Evolutionary conservation across 192 early-diverging fungal species (phyloP), one percentile per base, ranked within the genome.

Genomic region (Coemansia asiatica): DNA sequence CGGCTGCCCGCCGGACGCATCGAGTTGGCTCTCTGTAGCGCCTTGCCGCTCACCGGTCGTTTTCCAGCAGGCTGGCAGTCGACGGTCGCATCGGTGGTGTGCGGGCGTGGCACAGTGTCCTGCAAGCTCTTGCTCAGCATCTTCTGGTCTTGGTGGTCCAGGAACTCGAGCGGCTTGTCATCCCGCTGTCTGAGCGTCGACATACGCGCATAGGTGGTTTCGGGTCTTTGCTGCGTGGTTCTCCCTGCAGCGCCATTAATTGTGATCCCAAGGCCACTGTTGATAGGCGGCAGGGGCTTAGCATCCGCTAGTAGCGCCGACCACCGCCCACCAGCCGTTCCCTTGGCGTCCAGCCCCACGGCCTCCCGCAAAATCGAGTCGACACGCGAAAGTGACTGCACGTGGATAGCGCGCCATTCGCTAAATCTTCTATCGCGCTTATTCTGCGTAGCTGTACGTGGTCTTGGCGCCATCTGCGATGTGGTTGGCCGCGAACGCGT

Each of bases 321-420:
- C 72, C 64, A 62, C 9, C 72, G 48, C 3, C 44, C 23, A 26
- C 35, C 27, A 38, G 60, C 16, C 15, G 49, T 44, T 6, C 68
- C 29, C 27, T 10, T 28, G 18, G 27, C 29, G 44, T 51, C 33
- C 23, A 82, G 67, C 6, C 79, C 79, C 2, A 74, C 74, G 21
- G 74, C 79, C 63, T 73, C 79, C 55, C 79, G 79, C 53, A 82
- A 64, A 47, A 82, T 82, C 54, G 70, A 67, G 51, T 82, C 74
- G 25, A 82, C 79, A 1, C 79, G 70, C 29, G 65, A 64, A 19
- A 82, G 58, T 29, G 79, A 82, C 68, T 82, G 68, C 19, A 71
- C 79, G 33, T 82, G 79, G 40, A 82, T 82, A 56, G 72, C 72
- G 51, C 78, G 78, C 78, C 78, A 81, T 21, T 74, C 78, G 19